phyloP scores from a whole-genome alignment of 1,139 yeast species.

The Kurtzmaniella quercitrusa region DNA sequence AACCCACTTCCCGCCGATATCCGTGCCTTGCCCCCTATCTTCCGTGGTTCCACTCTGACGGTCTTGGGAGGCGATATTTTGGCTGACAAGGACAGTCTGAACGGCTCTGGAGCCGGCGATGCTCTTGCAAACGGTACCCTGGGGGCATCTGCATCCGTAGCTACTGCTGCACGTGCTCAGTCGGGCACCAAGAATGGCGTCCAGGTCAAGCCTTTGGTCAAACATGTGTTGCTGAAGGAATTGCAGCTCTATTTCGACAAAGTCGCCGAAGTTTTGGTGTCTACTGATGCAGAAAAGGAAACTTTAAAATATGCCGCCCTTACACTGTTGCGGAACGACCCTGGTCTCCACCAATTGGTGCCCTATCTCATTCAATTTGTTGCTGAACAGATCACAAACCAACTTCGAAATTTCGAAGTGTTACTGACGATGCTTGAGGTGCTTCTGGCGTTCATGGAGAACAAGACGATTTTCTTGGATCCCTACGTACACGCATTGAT shows the following conservation, averaged over 20 bases:
- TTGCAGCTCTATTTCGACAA: conserved; percentile 90
- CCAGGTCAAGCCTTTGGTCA: conserved; percentile 90
- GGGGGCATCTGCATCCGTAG: conserved; percentile 17
- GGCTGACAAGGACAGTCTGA: conserved; percentile 19
- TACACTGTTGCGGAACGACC: conserved; percentile 80
- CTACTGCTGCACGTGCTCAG: conserved; percentile 14
- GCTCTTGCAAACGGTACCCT: conserved; percentile 16
- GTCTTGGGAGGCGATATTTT: conserved; percentile 41
- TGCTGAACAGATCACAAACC: conserved; percentile 92
- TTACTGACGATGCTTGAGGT: conserved; percentile 89
- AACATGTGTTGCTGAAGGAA: conserved; percentile 92
- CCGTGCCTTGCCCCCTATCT: conserved; percentile 58
- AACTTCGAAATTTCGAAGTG: conserved; percentile 67
- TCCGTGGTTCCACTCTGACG: conserved; percentile 65
- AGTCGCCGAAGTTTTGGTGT: conserved; percentile 72
- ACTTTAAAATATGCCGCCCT: conserved; percentile 72
- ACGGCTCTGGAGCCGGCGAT: conserved; percentile 14
- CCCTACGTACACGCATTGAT: conserved; percentile 95
- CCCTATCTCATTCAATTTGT: conserved; percentile 96
- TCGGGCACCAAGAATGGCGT: conserved; percentile 24
- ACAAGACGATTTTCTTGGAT: conserved; percentile 83
- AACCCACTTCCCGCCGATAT: conserved; percentile 84
- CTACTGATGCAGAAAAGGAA: conserved; percentile 56
- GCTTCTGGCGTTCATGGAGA: conserved; percentile 77
- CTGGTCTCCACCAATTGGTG: conserved; percentile 93